Evolutionary conservation across 129 eudicot genomes (phyloP).

Genomic region (Helianthus tuberosus): DNA sequence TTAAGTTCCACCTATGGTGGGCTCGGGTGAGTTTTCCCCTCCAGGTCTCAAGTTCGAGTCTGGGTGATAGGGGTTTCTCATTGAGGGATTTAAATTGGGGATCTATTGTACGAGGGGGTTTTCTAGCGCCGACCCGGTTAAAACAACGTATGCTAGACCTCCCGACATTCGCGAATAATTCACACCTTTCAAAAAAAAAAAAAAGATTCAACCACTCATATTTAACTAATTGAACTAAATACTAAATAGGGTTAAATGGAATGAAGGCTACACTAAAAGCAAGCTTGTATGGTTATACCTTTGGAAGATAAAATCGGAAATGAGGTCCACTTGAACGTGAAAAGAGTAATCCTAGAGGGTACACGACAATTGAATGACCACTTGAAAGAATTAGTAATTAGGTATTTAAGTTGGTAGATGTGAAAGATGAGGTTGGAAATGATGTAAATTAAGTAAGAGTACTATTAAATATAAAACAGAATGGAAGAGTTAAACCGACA

Average conservation of each 20-base stretch:
- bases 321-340: constrained; percentile 19
- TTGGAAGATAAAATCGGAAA: not conserved
- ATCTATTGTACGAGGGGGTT: too few species aligned
- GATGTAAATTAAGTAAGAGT: constrained; percentile 17
- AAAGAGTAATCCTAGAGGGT: constrained; percentile 19
- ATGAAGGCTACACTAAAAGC: not conserved
- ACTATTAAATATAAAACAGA: not conserved
- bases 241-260: not conserved
- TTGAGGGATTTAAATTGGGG: too few species aligned
- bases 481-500: not conserved
- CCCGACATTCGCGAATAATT: too few species aligned
- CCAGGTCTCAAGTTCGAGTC: too few species aligned
- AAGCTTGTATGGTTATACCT: not conserved
- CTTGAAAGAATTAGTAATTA: constrained; percentile 9
- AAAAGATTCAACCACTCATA: not conserved
- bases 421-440: constrained; percentile 1
- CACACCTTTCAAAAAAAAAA: too few species aligned
- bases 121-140: too few species aligned
- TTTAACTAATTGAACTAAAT: not conserved
- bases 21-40: too few species aligned
- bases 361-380: constrained; percentile 4
- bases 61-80: too few species aligned
- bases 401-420: constrained; percentile 26
- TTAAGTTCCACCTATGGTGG: too few species aligned
- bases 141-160: too few species aligned